These are phyloP conservation scores for Cucumis hystrix DNA, from an alignment of 306 rosid genomes.

Conservation along the genomic window DNA sequence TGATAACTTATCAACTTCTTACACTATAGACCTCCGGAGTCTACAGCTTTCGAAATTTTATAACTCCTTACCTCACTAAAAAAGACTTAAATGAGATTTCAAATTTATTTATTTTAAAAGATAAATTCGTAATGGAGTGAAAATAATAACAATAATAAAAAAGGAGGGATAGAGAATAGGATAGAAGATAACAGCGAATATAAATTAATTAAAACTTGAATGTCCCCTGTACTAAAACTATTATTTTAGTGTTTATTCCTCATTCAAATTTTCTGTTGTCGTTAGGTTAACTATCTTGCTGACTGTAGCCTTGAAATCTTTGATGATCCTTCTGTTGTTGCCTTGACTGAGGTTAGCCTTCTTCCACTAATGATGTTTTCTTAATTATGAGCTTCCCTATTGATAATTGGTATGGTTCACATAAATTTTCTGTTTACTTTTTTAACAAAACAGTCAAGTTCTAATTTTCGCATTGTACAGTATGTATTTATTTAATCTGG, in stretches of 20 bases:
- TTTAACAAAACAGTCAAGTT: not conserved
- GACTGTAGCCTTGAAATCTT: conserved; percentile 91
- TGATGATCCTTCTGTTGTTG: conserved; percentile 73
- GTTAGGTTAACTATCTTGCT: conserved; percentile 61
- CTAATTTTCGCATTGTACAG: not conserved
- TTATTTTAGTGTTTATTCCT: not conserved
- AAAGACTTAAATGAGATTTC: not conserved
- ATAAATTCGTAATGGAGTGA: not conserved
- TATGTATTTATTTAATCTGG: not conserved
- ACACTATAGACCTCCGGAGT: no score
- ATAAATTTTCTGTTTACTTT: not conserved
- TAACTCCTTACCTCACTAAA: no score
- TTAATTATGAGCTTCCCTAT: not conserved
- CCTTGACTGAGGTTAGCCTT: conserved; percentile 52
- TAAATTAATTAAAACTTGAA: not conserved
- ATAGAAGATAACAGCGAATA: not conserved
- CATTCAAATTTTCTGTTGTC: conserved; percentile 6
- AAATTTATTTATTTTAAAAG: not conserved
- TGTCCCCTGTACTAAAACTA: not conserved
- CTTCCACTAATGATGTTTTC: conserved; percentile 12
- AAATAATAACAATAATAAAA: no score
- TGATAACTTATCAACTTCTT: no score
- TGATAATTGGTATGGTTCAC: not conserved
- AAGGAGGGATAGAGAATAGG: not conserved
- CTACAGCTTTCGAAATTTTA: no score